Evolutionary conservation across 768 basidiomycete genomes (phyloP).

Genomic region (Hortiboletus flavorubellus): DNA sequence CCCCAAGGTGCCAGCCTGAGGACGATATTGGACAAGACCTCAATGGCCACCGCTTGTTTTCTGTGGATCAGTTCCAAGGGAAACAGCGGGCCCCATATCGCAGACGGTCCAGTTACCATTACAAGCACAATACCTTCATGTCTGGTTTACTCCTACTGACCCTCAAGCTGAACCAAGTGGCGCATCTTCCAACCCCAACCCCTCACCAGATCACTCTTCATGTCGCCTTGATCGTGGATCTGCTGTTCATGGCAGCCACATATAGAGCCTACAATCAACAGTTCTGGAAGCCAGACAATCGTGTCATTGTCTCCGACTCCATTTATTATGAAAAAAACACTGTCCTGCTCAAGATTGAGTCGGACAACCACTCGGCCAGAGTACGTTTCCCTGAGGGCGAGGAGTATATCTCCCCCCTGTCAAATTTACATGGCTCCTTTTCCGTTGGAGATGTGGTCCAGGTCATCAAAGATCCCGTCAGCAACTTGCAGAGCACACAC

Average conservation of each 20-base stretch:
- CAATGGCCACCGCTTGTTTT: neutral
- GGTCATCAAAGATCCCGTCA: too few species aligned
- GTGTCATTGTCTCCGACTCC: neutral
- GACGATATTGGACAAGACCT: neutral
- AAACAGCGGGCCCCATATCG: neutral
- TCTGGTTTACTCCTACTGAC: neutral
- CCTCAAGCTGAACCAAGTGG: neutral
- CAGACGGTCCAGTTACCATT: too few species aligned
- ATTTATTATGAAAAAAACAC: neutral
- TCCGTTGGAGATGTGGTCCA: too few species aligned
- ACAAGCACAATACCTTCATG: too few species aligned
- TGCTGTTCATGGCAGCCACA: neutral
- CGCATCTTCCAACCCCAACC: neutral
- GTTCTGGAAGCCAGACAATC: neutral
- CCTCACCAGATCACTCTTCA: neutral
- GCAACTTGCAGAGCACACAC: too few species aligned
- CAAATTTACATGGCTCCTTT: too few species aligned
- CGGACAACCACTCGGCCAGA: neutral
- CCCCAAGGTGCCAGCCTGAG: too few species aligned
- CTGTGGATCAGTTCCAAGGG: neutral
- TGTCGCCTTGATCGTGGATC: neutral
- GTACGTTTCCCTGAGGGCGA: neutral
- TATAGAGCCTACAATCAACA: neutral
- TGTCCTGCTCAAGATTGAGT: neutral
- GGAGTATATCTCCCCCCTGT: neutral